These are phyloP conservation scores for Phytophthora pinifolia DNA, from an alignment of 352 stramenopile species.

Conservation along the genomic window DNA sequence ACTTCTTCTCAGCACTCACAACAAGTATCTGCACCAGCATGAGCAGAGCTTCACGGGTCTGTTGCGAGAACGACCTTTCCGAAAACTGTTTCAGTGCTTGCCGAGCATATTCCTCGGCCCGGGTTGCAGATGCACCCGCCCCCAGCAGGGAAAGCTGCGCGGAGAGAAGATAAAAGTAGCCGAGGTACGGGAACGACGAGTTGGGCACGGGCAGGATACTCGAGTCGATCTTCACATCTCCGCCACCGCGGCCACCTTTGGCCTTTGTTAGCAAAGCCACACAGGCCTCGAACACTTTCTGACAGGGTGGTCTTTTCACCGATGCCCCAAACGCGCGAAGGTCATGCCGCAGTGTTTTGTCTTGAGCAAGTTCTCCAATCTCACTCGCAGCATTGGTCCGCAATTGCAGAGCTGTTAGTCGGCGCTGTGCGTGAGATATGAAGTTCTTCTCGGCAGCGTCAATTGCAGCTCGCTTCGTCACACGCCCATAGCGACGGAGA, in stretches of 20 bases:
- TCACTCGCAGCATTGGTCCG: slow-evolving; percentile 20
- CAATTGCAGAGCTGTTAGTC: slow-evolving; percentile 25
- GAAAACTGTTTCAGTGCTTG: slow-evolving; percentile 20
- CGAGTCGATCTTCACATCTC: slow-evolving; percentile 20
- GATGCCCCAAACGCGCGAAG: slow-evolving; percentile 20
- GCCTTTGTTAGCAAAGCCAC: slow-evolving; percentile 30
- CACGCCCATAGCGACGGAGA: slow-evolving; percentile 43
- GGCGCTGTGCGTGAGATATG: slow-evolving; percentile 31
- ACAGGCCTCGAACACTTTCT: slow-evolving; percentile 38
- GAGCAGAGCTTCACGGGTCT: slow-evolving; percentile 22
- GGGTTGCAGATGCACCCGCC: neutral
- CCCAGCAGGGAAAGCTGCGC: slow-evolving; percentile 24
- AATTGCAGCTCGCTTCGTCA: slow-evolving; percentile 44
- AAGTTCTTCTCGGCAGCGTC: slow-evolving; percentile 52
- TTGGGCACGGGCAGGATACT: slow-evolving; percentile 32
- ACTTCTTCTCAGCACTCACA: slow-evolving; percentile 15
- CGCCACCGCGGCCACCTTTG: slow-evolving; percentile 23
- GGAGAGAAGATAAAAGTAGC: slow-evolving; percentile 33
- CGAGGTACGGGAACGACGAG: slow-evolving; percentile 31
- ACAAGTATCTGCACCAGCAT: slow-evolving; percentile 33
- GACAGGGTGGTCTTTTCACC: slow-evolving; percentile 31
- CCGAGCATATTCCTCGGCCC: slow-evolving; percentile 16
- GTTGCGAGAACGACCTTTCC: slow-evolving; percentile 10
- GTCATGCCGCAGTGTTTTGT: slow-evolving; percentile 25
- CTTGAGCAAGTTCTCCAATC: slow-evolving; percentile 11